Evolutionary conservation across 1,139 yeast genomes (phyloP).

Genomic region (Yamadazyma taylorii): DNA sequence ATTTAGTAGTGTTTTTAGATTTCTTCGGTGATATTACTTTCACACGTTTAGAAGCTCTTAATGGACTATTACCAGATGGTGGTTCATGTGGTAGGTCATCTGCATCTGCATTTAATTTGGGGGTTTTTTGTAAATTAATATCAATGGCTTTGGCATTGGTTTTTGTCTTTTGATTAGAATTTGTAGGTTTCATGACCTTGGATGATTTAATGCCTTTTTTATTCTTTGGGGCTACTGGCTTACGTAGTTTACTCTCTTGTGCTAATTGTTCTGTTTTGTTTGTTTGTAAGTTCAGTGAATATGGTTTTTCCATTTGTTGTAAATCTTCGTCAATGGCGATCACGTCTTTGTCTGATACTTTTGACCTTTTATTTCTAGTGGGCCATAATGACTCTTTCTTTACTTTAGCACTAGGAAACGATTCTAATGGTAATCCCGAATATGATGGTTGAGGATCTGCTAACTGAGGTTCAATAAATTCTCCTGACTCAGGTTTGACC

Average conservation of each 20-base stretch:
- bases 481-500: neutral
- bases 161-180: neutral
- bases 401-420: constrained; percentile 55
- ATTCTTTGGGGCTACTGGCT: constrained; percentile 17
- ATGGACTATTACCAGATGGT: constrained; percentile 13
- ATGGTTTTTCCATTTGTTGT: constrained; percentile 5
- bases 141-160: neutral
- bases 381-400: constrained; percentile 55
- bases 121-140: constrained; percentile 1
- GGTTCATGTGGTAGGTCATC: constrained; percentile 6
- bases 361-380: constrained; percentile 12
- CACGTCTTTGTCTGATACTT: constrained; percentile 5
- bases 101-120: constrained; percentile 1
- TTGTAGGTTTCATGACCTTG: neutral
- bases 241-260: constrained; percentile 34
- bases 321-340: constrained; percentile 2
- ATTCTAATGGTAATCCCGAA: constrained; percentile 69
- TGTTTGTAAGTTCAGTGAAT: constrained; percentile 8
- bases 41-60: constrained; percentile 29
- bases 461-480: constrained; percentile 58
- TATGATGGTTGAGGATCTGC: constrained; percentile 52
- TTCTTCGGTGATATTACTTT: constrained; percentile 47
- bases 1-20: constrained; percentile 25
- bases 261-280: constrained; percentile 30
- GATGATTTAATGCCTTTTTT: constrained; percentile 1